Evolutionary conservation across 129 eudicot species (phyloP).

Genomic region (Arctium minus): DNA sequence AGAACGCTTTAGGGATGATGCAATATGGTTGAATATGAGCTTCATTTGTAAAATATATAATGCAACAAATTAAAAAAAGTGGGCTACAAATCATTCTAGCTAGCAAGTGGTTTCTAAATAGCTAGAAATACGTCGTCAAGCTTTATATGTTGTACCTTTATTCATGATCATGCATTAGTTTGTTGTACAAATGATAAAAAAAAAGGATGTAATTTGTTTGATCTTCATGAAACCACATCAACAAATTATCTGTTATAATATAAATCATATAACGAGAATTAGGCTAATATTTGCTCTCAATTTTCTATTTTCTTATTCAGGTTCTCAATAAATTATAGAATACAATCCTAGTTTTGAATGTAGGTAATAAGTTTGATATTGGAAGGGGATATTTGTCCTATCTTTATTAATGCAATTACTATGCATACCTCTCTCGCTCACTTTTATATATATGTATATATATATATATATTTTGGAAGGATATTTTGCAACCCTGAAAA

Average conservation of each 20-base stretch:
- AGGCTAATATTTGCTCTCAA: not conserved
- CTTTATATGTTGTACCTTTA: not conserved
- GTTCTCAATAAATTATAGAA: not conserved
- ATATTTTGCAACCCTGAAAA: too few species aligned
- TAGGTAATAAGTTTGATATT: not conserved
- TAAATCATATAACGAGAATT: not conserved
- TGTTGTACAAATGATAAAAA: not conserved
- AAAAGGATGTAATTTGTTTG: not conserved
- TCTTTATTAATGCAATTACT: not conserved
- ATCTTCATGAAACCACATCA: not conserved
- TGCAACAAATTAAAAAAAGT: constrained; percentile 7
- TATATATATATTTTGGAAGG: too few species aligned
- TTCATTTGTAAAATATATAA: not conserved
- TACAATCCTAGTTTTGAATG: not conserved
- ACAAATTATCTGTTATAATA: not conserved
- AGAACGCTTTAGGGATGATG: constrained; percentile 22
- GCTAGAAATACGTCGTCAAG: not conserved
- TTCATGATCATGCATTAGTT: not conserved
- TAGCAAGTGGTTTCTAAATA: not conserved
- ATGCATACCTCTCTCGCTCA: not conserved
- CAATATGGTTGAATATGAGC: constrained; percentile 20
- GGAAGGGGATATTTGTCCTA: not conserved
- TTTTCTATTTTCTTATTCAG: too few species aligned
- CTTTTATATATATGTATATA: too few species aligned
- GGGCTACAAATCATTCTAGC: constrained; percentile 16